Evolutionary conservation across 1,139 yeast genomes (phyloP).

Genomic region (Geotrichum reessii): DNA sequence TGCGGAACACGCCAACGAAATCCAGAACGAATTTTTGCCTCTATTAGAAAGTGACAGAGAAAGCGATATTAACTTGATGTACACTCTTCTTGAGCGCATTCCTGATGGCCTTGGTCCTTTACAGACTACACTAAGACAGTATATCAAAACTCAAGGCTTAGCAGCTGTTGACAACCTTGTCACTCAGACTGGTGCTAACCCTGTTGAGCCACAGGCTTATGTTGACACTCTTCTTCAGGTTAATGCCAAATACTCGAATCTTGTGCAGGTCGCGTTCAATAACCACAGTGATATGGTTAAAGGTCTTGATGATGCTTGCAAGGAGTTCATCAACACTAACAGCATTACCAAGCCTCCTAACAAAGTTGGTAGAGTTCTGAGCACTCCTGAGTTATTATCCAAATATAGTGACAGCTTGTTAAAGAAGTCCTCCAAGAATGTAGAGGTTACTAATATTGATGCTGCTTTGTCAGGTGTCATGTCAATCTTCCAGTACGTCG

Average conservation of each 20-base stretch:
- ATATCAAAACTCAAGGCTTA: slow-evolving; percentile 68
- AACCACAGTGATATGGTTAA: slow-evolving; percentile 75
- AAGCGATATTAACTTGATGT: slow-evolving; percentile 75
- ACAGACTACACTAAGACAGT: slow-evolving; percentile 64
- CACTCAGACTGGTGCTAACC: slow-evolving; percentile 40
- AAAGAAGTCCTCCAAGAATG: slow-evolving; percentile 68
- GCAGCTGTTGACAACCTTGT: slow-evolving; percentile 63
- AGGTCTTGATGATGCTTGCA: slow-evolving; percentile 86
- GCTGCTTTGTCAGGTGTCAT: slow-evolving; percentile 66
- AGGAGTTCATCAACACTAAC: slow-evolving; percentile 76
- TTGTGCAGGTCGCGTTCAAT: slow-evolving; percentile 66
- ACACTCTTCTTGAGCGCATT: slow-evolving; percentile 66
- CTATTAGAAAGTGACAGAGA: slow-evolving; percentile 72
- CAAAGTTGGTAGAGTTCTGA: slow-evolving; percentile 39
- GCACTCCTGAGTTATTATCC: slow-evolving; percentile 86
- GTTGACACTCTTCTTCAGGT: slow-evolving; percentile 71
- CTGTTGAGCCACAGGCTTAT: slow-evolving; percentile 69
- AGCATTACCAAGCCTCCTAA: slow-evolving; percentile 64
- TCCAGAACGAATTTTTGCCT: slow-evolving; percentile 70
- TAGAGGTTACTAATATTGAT: slow-evolving; percentile 62
- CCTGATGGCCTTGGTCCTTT: slow-evolving; percentile 65
- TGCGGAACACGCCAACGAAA: slow-evolving; percentile 66
- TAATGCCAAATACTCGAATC: slow-evolving; percentile 58
- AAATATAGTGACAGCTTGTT: slow-evolving; percentile 80
- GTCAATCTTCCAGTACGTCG: slow-evolving; percentile 80